Base-by-base conservation (phyloP, 306 rosid species). In the Myrica gale region DNA sequence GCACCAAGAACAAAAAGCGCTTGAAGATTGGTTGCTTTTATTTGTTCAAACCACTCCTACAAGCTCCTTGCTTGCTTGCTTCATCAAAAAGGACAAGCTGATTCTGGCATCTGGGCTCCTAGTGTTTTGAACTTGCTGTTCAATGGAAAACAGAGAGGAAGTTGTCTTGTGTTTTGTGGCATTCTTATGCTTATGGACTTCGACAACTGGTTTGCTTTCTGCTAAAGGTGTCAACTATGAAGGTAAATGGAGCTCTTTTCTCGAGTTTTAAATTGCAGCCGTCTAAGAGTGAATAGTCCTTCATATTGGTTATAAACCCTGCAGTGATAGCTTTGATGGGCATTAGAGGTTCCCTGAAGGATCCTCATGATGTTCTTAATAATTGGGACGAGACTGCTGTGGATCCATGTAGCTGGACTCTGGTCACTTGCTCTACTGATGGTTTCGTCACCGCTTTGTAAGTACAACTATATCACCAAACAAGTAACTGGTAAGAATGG, bases 321-420 rank as follows among this genome's bases (percentile, higher is more conserved):
- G 75, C 76, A 96, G 99, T 96, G 62, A 85, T 77, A 86, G 98
- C 99, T 63, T 71, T 96, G 80, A 89, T 88, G 80, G 71, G 74
- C 42, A 85, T 96, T 58, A 92, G 76, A 68, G 21, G 21, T 9
- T 73, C 85, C 52, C 78, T 96, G 10, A 65, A 63, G 74, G 99
- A 92, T 74, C 97, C 98, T 78, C 87, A 75, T 62, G 78, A 79
- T 39, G 85, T 83, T 54, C 88, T 96, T 56, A 47, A 48, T 72
- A 90, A 76, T 68, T 96, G 99, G 99, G 98, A 96, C 80, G 81
- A 15, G 16, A 73, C 82, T 75, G 92, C 97, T 65, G 99, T 96
- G 56, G 99, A 96, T 87, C 99, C 99, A 48, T 96, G 99, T 83
- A 84, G 80, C 83, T 96, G 99, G 99, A 77, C 75, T 65, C 82